Evolutionary conservation across 495 filamentous ascomycete species (phyloP).

Genomic region (Penicillium cosmopolitanum): DNA sequence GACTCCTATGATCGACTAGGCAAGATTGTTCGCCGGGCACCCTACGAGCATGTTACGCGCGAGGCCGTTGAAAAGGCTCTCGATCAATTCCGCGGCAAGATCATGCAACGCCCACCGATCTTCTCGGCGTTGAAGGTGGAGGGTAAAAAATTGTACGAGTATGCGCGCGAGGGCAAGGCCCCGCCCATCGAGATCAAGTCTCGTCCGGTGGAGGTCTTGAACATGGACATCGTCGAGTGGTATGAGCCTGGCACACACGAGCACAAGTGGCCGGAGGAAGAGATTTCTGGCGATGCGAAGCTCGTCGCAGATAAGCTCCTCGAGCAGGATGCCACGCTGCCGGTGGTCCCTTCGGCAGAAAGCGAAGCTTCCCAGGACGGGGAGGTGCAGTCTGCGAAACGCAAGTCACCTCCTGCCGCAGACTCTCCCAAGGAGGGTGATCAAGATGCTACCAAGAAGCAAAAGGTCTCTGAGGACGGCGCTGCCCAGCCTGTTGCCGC

Average conservation of each 20-base stretch:
- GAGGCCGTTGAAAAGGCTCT: conserved; percentile 78
- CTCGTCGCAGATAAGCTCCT: conserved; percentile 72
- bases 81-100: conserved; percentile 76
- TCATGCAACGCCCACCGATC: conserved; percentile 89
- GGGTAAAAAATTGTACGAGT: conserved; percentile 93
- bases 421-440: conserved; percentile 28
- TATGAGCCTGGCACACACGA: conserved; percentile 80
- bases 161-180: conserved; percentile 84
- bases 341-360: conserved; percentile 27
- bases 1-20: conserved; percentile 89
- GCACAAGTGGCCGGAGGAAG: conserved; percentile 70
- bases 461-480: conserved; percentile 38
- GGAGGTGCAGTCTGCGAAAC: conserved; percentile 28
- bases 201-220: conserved; percentile 72
- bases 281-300: conserved; percentile 73
- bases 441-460: conserved; percentile 37
- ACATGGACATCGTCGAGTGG: conserved; percentile 84
- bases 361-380: conserved; percentile 21
- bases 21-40: conserved; percentile 72
- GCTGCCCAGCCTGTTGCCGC: conserved; percentile 16
- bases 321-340: conserved; percentile 38
- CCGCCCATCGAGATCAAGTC: conserved; percentile 82
- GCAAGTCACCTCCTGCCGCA: conserved; percentile 38
- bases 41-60: conserved; percentile 77
- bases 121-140: conserved; percentile 90